Base-by-base conservation (phyloP, 1,139 yeast genomes). In the Wickerhamomyces sp. region DNA sequence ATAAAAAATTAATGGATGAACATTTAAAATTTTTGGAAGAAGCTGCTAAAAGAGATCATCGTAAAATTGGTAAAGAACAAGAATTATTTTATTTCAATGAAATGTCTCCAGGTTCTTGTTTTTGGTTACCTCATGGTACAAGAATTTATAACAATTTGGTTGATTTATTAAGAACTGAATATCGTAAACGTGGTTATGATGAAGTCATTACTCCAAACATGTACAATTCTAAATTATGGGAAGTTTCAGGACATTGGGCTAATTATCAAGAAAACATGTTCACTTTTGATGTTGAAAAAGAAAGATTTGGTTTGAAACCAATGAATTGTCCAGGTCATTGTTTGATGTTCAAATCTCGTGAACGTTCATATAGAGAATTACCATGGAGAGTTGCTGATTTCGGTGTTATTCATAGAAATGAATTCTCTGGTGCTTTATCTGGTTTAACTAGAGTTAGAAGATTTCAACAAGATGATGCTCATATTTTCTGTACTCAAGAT, bases 261-360 rank as follows among this genome's bases (percentile, higher is more conserved):
- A 91, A 93, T 70, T 93, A 93, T 71, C 85, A 89, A 66, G 97
- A 93, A 64, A 89, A 93, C 66, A 93, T 93, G 98, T 93, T 93
- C 64, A 74, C 93, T n/a, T 87, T 90, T 60, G 96, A 90, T 44
- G 95, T 90, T 50, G 96, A 91, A 70, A 90, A 89, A 76, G 97
- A 90, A 65, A 69, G 66, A 45, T 88, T 74, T 61, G 97, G 96
- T 50, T 78, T 93, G 55, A 93, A 93, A 67, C 98, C 99, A 57
- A 93, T 93, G 99, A 93, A 93, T 72, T 91, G 98, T 72, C 99
- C 99, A 18, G 98, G 98, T 43, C 99, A 93, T 68, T 91, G 98
- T 74, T 66, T 93, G 53, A 76, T 93, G 63, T 93, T 87, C 73
- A 84, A 84, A 61, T 70, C 90, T 45, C 81, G 93, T 64, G 95